Percentiles rank a stretch among this genome's conserved stretches.
Evolutionary conservation across 2,329 filamentous ascomycete genomes (phyloP).

Genomic region (Verticillium isaacii): DNA sequence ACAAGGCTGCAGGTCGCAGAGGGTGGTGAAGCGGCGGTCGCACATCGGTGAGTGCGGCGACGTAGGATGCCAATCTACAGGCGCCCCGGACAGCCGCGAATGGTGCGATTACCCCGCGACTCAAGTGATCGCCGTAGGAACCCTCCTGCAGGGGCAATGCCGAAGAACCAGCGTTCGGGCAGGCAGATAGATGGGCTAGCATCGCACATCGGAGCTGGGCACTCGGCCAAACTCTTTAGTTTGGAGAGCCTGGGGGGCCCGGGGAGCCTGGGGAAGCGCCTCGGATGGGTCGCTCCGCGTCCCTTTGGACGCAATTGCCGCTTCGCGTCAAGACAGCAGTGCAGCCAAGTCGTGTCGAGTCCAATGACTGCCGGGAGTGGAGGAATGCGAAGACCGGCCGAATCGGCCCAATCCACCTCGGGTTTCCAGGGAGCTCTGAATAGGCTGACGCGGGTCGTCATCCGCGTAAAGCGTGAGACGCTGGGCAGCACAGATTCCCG

Average conservation of each 20-base stretch:
- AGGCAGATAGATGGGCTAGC: not conserved
- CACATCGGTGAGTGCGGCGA: not conserved
- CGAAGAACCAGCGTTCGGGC: not conserved
- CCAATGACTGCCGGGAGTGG: not conserved
- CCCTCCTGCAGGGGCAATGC: not conserved
- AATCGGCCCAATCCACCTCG: not conserved
- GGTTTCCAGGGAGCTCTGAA: not conserved
- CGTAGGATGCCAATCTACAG: not conserved
- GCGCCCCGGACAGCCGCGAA: not conserved
- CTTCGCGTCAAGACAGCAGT: not conserved
- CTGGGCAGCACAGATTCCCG: not conserved
- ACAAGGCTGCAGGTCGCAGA: not conserved
- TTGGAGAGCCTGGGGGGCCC: not conserved
- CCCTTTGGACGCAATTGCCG: not conserved
- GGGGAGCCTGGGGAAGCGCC: not conserved
- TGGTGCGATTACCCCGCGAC: not conserved
- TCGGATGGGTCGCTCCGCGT: not conserved
- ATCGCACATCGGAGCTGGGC: not conserved
- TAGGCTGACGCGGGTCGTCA: not conserved
- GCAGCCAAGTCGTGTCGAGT: not conserved
- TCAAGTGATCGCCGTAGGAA: not conserved
- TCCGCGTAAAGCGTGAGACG: not conserved
- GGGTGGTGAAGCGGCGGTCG: not conserved
- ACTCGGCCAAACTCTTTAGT: not conserved
- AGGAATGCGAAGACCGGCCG: slow-evolving; percentile 2